phyloP scores from a whole-genome alignment of 768 basidiomycete species.

The Boletellus sp. region DNA sequence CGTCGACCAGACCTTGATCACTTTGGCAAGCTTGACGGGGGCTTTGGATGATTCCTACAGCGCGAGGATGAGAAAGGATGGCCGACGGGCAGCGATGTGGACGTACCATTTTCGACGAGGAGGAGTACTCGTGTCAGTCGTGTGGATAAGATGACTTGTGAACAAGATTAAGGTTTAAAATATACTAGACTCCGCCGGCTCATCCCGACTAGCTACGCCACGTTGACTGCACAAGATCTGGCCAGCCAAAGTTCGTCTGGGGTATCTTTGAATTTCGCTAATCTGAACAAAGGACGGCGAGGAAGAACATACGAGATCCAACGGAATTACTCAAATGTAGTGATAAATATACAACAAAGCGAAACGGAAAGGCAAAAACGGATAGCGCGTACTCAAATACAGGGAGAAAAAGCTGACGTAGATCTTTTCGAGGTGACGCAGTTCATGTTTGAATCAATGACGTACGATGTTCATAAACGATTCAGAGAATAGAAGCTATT shows the following conservation, averaged over 20 bases:
- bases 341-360: conserved; percentile 18
- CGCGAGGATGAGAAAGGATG: neutral
- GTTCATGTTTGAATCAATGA: neutral
- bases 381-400: conserved; percentile 19
- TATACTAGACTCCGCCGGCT: conserved; percentile 17
- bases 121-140: conserved; percentile 1
- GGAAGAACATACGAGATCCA: neutral
- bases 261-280: conserved; percentile 8
- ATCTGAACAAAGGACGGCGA: neutral
- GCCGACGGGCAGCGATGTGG: neutral
- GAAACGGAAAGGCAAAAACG: conserved; percentile 3
- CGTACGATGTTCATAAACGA: conserved; percentile 1
- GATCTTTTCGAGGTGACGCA: neutral
- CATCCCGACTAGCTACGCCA: conserved; percentile 13
- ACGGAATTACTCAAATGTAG: conserved; percentile 13
- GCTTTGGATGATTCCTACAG: conserved; percentile 79
- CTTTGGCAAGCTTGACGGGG: conserved; percentile 96
- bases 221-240: too few relatives aligned
- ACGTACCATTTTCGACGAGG: conserved; percentile 24
- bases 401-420: conserved; percentile 7
- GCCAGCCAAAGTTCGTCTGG: neutral
- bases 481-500: neutral
- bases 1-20: conserved; percentile 71
- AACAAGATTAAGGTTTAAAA: conserved; percentile 24
- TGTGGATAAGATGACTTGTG: conserved; percentile 11